These are phyloP conservation scores for Phytophthora meadii DNA, from an alignment of 352 stramenopile species.

Conservation along the genomic window DNA sequence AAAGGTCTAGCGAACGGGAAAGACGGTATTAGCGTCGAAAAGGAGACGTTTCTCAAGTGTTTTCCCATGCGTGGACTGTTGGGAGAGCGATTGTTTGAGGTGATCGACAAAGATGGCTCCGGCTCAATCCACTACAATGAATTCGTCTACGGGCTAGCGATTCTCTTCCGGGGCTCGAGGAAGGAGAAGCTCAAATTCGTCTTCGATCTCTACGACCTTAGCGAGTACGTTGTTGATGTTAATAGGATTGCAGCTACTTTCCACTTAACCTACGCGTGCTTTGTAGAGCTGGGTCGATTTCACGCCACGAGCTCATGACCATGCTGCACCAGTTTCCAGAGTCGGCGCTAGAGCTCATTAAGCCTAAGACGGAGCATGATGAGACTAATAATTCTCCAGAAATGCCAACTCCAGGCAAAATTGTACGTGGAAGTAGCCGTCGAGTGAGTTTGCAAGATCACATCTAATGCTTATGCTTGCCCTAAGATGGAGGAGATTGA, in stretches of 20 bases:
- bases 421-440: conserved; percentile 19
- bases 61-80: conserved; percentile 92
- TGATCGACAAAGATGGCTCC: conserved; percentile 92
- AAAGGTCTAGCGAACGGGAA: conserved; percentile 71
- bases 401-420: conserved; percentile 21
- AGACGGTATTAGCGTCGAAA: conserved; percentile 84
- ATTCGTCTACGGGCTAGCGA: conserved; percentile 91
- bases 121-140: conserved; percentile 92
- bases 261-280: conserved; percentile 24
- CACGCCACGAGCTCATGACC: conserved; percentile 81
- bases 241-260: not conserved
- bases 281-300: conserved; percentile 81
- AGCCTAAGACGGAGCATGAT: conserved; percentile 36
- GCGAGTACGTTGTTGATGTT: conserved; percentile 46
- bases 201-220: conserved; percentile 94
- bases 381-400: conserved; percentile 22
- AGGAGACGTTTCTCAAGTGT: conserved; percentile 95
- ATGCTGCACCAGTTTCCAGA: conserved; percentile 89
- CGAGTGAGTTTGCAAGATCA: not conserved
- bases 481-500: conserved; percentile 75
- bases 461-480: not conserved
- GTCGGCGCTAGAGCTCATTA: conserved; percentile 69
- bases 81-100: conserved; percentile 92
- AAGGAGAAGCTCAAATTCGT: conserved; percentile 94
- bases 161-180: conserved; percentile 82